phyloP scores from a whole-genome alignment of 495 filamentous ascomycete species.

The Aspergillus haitiensis region DNA sequence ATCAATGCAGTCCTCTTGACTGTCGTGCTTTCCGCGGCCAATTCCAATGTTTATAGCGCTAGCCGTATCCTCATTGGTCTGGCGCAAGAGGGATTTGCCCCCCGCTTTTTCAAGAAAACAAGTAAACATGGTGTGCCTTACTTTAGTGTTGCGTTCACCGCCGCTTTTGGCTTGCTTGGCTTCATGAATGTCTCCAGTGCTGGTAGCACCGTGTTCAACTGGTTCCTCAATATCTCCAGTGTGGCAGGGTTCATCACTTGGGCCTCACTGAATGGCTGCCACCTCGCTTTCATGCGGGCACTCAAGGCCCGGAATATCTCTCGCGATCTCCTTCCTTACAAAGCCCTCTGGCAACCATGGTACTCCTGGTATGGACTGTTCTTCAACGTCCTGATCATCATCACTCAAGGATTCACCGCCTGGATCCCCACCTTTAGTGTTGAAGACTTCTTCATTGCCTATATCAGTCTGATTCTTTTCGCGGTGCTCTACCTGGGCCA shows the following conservation, averaged over 20 bases:
- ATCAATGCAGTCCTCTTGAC: slow-evolving; percentile 79
- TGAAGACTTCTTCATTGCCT: slow-evolving; percentile 59
- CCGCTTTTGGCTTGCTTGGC: slow-evolving; percentile 51
- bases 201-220: slow-evolving; percentile 56
- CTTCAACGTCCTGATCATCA: slow-evolving; percentile 62
- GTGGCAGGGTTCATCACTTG: slow-evolving; percentile 70
- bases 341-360: slow-evolving; percentile 59
- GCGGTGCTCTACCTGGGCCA: slow-evolving; percentile 58
- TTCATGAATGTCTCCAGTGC: slow-evolving; percentile 52
- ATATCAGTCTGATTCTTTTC: slow-evolving; percentile 63
- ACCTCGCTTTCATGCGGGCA: slow-evolving; percentile 61
- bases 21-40: slow-evolving; percentile 70
- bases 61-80: slow-evolving; percentile 65
- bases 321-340: slow-evolving; percentile 58
- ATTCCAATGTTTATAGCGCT: slow-evolving; percentile 79
- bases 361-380: slow-evolving; percentile 61
- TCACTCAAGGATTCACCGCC: slow-evolving; percentile 69
- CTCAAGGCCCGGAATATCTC: slow-evolving; percentile 57
- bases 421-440: slow-evolving; percentile 62
- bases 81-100: slow-evolving; percentile 61
- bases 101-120: slow-evolving; percentile 53
- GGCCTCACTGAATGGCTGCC: slow-evolving; percentile 58
- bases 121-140: slow-evolving; percentile 54
- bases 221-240: slow-evolving; percentile 60
- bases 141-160: slow-evolving; percentile 50